phyloP scores from a whole-genome alignment of 2,329 filamentous ascomycete species.

The Didymella pomorum region DNA sequence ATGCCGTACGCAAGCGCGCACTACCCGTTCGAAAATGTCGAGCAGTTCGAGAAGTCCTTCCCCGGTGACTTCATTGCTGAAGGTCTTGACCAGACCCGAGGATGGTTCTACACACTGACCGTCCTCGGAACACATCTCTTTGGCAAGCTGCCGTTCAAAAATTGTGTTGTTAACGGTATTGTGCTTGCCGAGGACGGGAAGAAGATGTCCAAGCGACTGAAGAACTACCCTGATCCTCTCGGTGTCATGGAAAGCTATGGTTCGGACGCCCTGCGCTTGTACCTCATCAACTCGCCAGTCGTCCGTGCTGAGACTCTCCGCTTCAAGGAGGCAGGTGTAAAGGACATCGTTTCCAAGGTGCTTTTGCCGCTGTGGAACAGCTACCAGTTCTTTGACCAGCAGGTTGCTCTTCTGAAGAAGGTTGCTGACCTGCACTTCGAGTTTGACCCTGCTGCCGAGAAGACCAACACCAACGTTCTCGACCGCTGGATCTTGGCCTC shows the following conservation, averaged over 20 bases:
- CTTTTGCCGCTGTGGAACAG: conserved; percentile 93
- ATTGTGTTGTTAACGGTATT: conserved; percentile 95
- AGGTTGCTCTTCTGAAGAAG: conserved; percentile 87
- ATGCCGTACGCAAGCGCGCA: conserved; percentile 94
- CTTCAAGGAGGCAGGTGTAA: conserved; percentile 92
- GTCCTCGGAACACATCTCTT: conserved; percentile 90
- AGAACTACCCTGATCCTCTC: conserved; percentile 92
- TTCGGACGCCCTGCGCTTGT: conserved; percentile 90
- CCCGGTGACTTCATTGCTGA: conserved; percentile 95
- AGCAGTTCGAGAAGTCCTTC: conserved; percentile 80
- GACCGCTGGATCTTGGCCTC: conserved; percentile 94
- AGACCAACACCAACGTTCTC: conserved; percentile 88
- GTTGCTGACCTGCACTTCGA: conserved; percentile 76
- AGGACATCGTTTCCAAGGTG: conserved; percentile 93
- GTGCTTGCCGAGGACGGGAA: conserved; percentile 94
- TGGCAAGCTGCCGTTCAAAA: conserved; percentile 85
- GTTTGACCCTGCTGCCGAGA: conserved; percentile 79
- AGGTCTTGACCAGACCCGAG: conserved; percentile 89
- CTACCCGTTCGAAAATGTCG: conserved; percentile 89
- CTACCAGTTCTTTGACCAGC: conserved; percentile 94
- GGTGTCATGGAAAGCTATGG: conserved; percentile 88
- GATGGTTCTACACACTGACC: conserved; percentile 95
- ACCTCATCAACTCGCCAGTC: conserved; percentile 95
- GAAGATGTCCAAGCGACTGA: conserved; percentile 97
- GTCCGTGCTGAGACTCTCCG: conserved; percentile 88